Evolutionary conservation across 306 rosid genomes (phyloP).

Genomic region (Fragaria iinumae): DNA sequence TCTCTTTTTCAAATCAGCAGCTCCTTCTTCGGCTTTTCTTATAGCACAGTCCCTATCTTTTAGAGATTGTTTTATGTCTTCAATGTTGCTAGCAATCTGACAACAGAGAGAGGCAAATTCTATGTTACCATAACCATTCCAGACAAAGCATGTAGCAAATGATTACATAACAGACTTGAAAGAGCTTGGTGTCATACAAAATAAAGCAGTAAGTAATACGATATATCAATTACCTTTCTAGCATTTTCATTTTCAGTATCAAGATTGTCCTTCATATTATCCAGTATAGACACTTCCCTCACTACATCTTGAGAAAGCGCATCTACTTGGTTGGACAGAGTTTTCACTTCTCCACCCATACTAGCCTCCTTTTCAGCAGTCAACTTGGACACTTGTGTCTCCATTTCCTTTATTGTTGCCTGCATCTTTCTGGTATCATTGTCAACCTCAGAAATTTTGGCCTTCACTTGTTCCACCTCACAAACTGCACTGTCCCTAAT

Average conservation of each 20-base stretch:
- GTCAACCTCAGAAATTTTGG: constrained; percentile 62
- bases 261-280: constrained; percentile 73
- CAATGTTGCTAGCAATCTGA: constrained; percentile 65
- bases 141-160: neutral
- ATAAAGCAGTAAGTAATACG: neutral
- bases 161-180: constrained; percentile 16
- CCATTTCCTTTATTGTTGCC: constrained; percentile 71
- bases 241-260: constrained; percentile 74
- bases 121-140: constrained; percentile 10
- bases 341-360: constrained; percentile 92
- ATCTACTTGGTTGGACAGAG: constrained; percentile 71
- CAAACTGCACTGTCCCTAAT: constrained; percentile 65
- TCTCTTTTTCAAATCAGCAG: constrained; percentile 72
- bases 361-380: constrained; percentile 80
- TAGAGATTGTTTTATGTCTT: constrained; percentile 75
- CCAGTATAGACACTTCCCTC: constrained; percentile 67
- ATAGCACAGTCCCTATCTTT: constrained; percentile 70
- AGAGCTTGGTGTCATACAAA: constrained; percentile 8
- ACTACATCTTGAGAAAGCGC: constrained; percentile 69
- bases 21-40: constrained; percentile 84
- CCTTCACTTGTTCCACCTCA: constrained; percentile 76
- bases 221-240: constrained; percentile 49
- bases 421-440: constrained; percentile 37
- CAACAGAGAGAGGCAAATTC: constrained; percentile 29
- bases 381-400: constrained; percentile 56